Conservation (phyloP, 805 yeast species). For the Saccharomycopsis microspora region DNA sequence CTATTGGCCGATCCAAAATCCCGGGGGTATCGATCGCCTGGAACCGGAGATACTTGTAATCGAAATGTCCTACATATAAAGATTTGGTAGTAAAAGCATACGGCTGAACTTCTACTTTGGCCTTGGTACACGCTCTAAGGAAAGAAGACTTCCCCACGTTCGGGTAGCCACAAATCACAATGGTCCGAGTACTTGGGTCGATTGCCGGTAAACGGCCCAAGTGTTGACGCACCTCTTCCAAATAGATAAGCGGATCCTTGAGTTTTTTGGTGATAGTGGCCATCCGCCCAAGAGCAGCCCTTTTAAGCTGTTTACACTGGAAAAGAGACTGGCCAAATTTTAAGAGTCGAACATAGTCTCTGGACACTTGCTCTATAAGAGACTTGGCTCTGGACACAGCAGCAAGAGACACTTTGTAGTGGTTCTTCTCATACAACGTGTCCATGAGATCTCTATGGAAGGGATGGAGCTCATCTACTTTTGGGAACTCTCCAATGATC, state of each 20-base stretch:
- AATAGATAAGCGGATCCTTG: constrained; percentile 84
- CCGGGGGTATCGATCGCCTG: constrained; percentile 99
- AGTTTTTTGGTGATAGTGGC: constrained; percentile 94
- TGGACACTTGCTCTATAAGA: constrained; percentile 86
- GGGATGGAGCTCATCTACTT: constrained; percentile 95
- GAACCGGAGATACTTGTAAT: constrained; percentile 92
- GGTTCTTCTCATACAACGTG: constrained; percentile 95
- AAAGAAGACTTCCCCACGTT: constrained; percentile 98
- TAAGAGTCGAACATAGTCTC: constrained; percentile 88
- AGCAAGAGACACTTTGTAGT: constrained; percentile 92
- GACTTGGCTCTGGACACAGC: constrained; percentile 91
- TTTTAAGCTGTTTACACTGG: constrained; percentile 96
- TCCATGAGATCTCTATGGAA: constrained; percentile 98
- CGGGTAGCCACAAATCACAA: constrained; percentile 96
- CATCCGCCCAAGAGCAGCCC: constrained; percentile 99
- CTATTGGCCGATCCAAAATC: constrained; percentile 96
- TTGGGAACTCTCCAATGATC: constrained; percentile 81
- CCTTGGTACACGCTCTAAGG: constrained; percentile 85
- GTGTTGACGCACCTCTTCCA: constrained; percentile 99
- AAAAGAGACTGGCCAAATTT: constrained; percentile 96
- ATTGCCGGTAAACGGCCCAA: constrained; percentile 96
- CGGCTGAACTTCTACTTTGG: constrained; percentile 98
- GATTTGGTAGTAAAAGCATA: constrained; percentile 98
- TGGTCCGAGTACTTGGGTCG: constrained; percentile 97
- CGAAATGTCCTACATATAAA: constrained; percentile 96